Conservation (phyloP, 2,329 filamentous ascomycete genomes). For the Spiromastix sp. region DNA sequence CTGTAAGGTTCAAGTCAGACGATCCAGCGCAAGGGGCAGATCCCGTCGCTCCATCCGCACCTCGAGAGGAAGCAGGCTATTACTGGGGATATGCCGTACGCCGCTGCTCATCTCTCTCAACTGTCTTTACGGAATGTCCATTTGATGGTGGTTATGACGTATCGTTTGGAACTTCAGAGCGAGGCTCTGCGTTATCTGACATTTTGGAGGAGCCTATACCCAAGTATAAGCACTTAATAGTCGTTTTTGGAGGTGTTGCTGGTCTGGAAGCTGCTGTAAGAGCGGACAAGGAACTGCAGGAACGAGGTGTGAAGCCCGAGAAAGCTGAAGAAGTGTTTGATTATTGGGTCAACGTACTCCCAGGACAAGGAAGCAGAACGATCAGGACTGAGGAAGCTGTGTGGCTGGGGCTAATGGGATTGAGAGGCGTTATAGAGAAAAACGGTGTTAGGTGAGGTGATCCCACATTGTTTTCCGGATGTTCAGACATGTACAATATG, state of each 20-base stretch:
- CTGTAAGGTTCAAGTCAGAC: constrained; percentile 51
- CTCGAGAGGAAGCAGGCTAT: constrained; percentile 66
- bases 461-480: no score
- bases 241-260: constrained; percentile 72
- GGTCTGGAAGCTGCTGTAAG: constrained; percentile 67
- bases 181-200: constrained; percentile 43
- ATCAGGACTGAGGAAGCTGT: constrained; percentile 79
- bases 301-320: constrained; percentile 52
- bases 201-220: constrained; percentile 35
- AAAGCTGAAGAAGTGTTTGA: constrained; percentile 67
- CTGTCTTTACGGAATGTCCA: constrained; percentile 65
- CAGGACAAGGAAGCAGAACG: constrained; percentile 68
- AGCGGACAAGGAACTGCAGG: constrained; percentile 47
- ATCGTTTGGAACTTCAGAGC: constrained; percentile 74
- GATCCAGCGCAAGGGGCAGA: constrained; percentile 37
- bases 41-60: constrained; percentile 56
- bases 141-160: constrained; percentile 72
- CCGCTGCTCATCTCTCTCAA: constrained; percentile 54
- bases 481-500: no score
- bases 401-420: constrained; percentile 61
- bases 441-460: constrained; percentile 9
- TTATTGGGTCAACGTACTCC: constrained; percentile 71
- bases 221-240: constrained; percentile 53
- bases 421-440: constrained; percentile 45
- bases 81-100: constrained; percentile 79